Percentiles rank a stretch among this genome's conserved stretches.
Conservation (phyloP, 1,139 yeast species). For the Nadsonia starkeyi-henricii region DNA sequence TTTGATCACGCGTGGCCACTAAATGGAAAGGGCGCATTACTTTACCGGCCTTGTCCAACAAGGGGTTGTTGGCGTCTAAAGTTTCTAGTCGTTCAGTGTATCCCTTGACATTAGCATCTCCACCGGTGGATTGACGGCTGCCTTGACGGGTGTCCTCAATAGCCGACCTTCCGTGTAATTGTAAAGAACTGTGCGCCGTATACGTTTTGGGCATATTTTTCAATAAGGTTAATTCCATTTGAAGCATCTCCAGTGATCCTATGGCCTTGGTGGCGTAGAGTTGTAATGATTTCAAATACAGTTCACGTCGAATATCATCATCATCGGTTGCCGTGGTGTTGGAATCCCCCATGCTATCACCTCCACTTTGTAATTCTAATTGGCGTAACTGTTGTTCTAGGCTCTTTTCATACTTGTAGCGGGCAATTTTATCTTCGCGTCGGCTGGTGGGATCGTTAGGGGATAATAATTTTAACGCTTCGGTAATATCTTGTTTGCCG, state of each 20-base stretch:
- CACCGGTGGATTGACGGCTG: slow-evolving; percentile 3
- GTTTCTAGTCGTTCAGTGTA: slow-evolving; percentile 7
- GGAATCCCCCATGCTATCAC: slow-evolving; percentile 12
- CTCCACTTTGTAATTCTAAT: slow-evolving; percentile 19
- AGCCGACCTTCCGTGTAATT: slow-evolving; percentile 1
- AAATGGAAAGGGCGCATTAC: slow-evolving; percentile 77
- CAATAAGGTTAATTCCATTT: slow-evolving; percentile 46
- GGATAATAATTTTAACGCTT: slow-evolving; percentile 17
- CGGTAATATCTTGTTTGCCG: slow-evolving; percentile 5
- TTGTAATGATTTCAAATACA: slow-evolving; percentile 42
- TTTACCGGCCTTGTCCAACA: slow-evolving; percentile 45
- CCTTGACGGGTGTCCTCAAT: slow-evolving; percentile 1
- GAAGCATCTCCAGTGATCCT: slow-evolving; percentile 36
- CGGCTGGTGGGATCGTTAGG: slow-evolving; percentile 36
- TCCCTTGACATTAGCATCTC: slow-evolving; percentile 3
- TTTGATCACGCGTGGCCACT: slow-evolving; percentile 40
- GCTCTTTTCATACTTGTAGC: slow-evolving; percentile 46
- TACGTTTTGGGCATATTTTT: slow-evolving; percentile 9
- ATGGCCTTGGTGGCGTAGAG: slow-evolving; percentile 41
- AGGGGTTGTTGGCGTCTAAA: slow-evolving; percentile 7
- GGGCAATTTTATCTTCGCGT: slow-evolving; percentile 61
- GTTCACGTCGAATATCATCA: slow-evolving; percentile 45
- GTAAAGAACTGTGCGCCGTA: slow-evolving; percentile 5
- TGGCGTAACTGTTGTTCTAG: slow-evolving; percentile 31
- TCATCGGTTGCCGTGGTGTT: slow-evolving; percentile 27